These are phyloP conservation scores for Stagonosporopsis tanaceti DNA, from an alignment of 2,329 filamentous ascomycete genomes.

Conservation along the genomic window DNA sequence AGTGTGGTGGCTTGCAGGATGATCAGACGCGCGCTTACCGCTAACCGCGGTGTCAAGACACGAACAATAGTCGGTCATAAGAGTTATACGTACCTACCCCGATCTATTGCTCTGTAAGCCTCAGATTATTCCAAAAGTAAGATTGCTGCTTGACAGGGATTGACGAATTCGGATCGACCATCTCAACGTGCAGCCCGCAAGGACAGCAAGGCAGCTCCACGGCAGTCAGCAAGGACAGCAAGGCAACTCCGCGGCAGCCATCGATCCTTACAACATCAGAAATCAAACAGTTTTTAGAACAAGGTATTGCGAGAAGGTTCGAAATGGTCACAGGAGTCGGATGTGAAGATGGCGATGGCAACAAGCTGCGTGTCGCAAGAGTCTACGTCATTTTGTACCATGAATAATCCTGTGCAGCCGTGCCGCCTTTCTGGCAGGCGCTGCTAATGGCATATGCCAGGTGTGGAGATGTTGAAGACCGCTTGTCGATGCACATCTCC, in stretches of 20 bases:
- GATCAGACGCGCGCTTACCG: slow-evolving; percentile 15
- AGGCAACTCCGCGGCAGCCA: neutral
- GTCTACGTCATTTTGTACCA: slow-evolving; percentile 3
- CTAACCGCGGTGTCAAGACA: slow-evolving; percentile 3
- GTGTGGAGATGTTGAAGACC: neutral
- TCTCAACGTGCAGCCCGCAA: neutral
- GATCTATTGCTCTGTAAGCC: neutral
- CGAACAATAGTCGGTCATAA: neutral
- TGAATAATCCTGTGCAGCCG: neutral
- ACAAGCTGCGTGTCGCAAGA: neutral
- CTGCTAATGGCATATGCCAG: neutral
- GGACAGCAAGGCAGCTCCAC: neutral
- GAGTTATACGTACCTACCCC: neutral
- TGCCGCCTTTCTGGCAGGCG: neutral
- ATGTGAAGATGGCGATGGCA: neutral
- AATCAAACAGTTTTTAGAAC: neutral
- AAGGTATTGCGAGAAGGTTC: neutral
- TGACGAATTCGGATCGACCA: neutral
- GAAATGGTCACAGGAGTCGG: neutral
- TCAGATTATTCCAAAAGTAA: neutral
- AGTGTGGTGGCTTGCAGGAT: slow-evolving; percentile 21
- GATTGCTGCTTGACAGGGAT: neutral
- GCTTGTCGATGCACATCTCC: neutral
- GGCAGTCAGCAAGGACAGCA: neutral
- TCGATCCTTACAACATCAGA: neutral